A percentile compares a stretch with the other conserved stretches of the same genome.
Conservation (phyloP, 1,139 yeast genomes). For the Candida neerlandica region DNA sequence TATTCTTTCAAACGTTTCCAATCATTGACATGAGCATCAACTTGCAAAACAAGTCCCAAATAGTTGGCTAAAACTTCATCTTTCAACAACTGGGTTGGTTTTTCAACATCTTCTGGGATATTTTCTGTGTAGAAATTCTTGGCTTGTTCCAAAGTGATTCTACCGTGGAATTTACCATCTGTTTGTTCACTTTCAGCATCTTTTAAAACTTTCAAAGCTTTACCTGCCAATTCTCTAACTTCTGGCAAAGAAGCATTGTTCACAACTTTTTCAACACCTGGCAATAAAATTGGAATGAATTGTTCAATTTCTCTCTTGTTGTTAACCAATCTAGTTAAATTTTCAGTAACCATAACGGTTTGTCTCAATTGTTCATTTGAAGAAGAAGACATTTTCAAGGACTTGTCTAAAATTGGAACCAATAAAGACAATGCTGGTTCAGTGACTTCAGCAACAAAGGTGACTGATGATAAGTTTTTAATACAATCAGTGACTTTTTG, state of each 20-base stretch:
- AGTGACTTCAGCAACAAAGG: conserved; percentile 97
- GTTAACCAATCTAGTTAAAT: conserved; percentile 92
- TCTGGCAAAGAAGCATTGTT: conserved; percentile 94
- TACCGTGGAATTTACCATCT: conserved; percentile 77
- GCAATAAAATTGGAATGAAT: conserved; percentile 81
- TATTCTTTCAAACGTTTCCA: conserved; percentile 74
- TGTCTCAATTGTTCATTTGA: conserved; percentile 96
- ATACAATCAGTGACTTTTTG: conserved; percentile 86
- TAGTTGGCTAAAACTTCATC: conserved; percentile 38
- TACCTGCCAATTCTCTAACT: conserved; percentile 89
- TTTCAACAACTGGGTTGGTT: conserved; percentile 21
- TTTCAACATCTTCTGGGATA: conserved; percentile 28
- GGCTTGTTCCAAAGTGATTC: conserved; percentile 62
- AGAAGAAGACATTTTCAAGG: conserved; percentile 84
- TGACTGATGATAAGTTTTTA: conserved; percentile 86
- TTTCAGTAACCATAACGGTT: conserved; percentile 94
- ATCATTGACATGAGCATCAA: conserved; percentile 88
- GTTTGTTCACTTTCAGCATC: conserved; percentile 74
- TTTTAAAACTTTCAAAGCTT: conserved; percentile 78
- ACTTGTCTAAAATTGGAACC: conserved; percentile 91
- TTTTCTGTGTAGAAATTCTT: conserved; percentile 42
- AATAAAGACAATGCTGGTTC: conserved; percentile 90
- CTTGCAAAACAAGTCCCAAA: conserved; percentile 56
- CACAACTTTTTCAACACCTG: conserved; percentile 87
- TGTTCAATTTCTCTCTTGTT: conserved; percentile 89